Percentiles rank a stretch among this genome's conserved stretches.
These are phyloP conservation scores for Suillus bovinus DNA, from an alignment of 768 basidiomycete species.

Conservation along the genomic window DNA sequence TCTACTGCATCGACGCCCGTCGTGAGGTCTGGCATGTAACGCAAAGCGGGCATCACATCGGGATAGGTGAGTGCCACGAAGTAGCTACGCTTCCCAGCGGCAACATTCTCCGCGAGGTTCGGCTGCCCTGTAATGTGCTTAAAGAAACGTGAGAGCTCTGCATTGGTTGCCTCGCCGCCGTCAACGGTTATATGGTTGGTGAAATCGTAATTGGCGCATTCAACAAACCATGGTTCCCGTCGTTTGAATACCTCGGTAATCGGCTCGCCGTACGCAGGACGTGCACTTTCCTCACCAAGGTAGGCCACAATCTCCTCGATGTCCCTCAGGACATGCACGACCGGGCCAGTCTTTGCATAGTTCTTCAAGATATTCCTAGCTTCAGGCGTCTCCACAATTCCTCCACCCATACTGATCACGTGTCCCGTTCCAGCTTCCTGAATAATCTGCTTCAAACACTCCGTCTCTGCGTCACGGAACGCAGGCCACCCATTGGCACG, in stretches of 20 bases:
- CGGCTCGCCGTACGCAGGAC: conserved; percentile 89
- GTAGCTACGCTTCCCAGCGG: conserved; percentile 67
- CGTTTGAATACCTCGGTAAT: conserved; percentile 82
- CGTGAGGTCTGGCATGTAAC: conserved; percentile 68
- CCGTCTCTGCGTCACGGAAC: conserved; percentile 82
- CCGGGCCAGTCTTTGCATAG: conserved; percentile 59
- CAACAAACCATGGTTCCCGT: conserved; percentile 83
- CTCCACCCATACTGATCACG: conserved; percentile 91
- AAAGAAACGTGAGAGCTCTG: conserved; percentile 86
- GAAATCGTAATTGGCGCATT: conserved; percentile 83
- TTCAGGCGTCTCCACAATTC: conserved; percentile 83
- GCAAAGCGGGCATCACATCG: conserved; percentile 70
- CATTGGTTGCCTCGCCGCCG: conserved; percentile 19
- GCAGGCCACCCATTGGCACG: conserved; percentile 82
- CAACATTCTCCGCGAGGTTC: conserved; percentile 61
- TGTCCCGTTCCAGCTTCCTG: conserved; percentile 52
- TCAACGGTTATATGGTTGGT: conserved; percentile 62
- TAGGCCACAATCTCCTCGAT: conserved; percentile 81
- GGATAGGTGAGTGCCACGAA: conserved; percentile 94
- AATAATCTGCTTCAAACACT: conserved; percentile 68
- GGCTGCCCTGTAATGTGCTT: conserved; percentile 76
- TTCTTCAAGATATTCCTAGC: conserved; percentile 72
- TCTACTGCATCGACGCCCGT: conserved; percentile 92
- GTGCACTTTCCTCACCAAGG: conserved; percentile 68
- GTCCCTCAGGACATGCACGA: conserved; percentile 84